Evolutionary conservation across 1,284 basidiomycete species (phyloP), one percentile per base, ranked within the genome.

Genomic region (Hemileia vastatrix): DNA sequence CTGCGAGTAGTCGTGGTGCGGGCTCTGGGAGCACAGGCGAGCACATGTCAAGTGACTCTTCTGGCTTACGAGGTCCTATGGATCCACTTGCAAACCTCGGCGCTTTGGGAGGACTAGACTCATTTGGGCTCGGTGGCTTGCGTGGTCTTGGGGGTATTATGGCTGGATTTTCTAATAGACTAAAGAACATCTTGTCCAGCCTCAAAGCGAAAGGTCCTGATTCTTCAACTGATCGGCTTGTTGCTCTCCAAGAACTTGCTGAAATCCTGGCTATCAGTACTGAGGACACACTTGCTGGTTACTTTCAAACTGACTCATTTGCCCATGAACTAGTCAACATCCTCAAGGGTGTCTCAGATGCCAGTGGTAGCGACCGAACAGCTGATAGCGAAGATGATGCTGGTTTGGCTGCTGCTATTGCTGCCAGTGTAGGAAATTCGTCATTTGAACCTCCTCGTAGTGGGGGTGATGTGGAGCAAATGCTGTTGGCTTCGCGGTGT

Each of bases 201-300:
- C 89, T 96, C 80, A 90, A 90, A 76, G 79, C 83, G 18, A 54
- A 49, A 50, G 85, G 84, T 23, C 86, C 86, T 21, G 87, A 87
- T 73, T 82, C 86, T 4, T 86, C 88, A 66, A 87, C 86, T 24
- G 85, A 90, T 51, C 83, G 96, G 55, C 79, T 92, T 54, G 67
- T 72, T 3, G 91, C 92, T 2, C 80, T 99, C 13, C 91, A 96
- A 73, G 94, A 98, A 73, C 83, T 96, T 59, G 91, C 88, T 74
- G 95, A 98, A 75, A 77, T 96, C 49, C 84, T 98, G 61, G 90
- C 90, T 67, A 93, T 98, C 77, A 91, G 90, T 77, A 97, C 91
- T 5, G 94, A 98, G 77, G 95, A 98, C 76, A 96, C 91, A 0
- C 81, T 99, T 47, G 88, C 90, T 13, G 92, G 91, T 49, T 94